Conservation (phyloP, 1,284 basidiomycete genomes). For the Singerocomus inundabilis region DNA sequence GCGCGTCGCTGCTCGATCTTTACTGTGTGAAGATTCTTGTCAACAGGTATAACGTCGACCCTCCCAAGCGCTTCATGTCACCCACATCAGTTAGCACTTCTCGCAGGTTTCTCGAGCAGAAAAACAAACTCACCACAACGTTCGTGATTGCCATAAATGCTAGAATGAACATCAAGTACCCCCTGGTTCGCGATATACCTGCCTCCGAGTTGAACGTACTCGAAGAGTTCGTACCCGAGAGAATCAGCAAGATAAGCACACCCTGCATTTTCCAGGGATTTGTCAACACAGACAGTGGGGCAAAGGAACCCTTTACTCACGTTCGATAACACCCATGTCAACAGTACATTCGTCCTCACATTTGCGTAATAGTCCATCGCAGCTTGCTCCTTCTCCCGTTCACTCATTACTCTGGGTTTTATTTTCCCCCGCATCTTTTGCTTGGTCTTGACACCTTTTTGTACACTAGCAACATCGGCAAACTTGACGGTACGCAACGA, state of each 20-base stretch:
- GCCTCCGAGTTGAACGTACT: slow-evolving; percentile 60
- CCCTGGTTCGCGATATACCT: slow-evolving; percentile 59
- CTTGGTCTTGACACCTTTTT: slow-evolving; percentile 11
- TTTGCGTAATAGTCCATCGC: slow-evolving; percentile 89
- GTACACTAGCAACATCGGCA: slow-evolving; percentile 27
- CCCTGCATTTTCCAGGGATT: slow-evolving; percentile 45
- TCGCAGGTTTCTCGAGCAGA: neutral
- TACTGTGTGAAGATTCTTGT: slow-evolving; percentile 61
- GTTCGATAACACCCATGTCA: slow-evolving; percentile 85
- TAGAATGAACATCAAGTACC: slow-evolving; percentile 79
- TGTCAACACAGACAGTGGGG: neutral
- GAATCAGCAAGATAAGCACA: slow-evolving; percentile 69
- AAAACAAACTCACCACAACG: slow-evolving; percentile 44
- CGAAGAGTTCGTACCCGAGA: slow-evolving; percentile 63
- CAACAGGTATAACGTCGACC: slow-evolving; percentile 64
- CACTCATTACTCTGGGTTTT: slow-evolving; percentile 33
- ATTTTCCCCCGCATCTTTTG: slow-evolving; percentile 20
- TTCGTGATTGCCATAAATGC: slow-evolving; percentile 77
- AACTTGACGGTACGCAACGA: slow-evolving; percentile 76
- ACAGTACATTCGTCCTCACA: slow-evolving; percentile 87
- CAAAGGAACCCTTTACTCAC: slow-evolving; percentile 41
- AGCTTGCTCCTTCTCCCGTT: slow-evolving; percentile 67
- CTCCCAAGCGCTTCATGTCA: slow-evolving; percentile 49
- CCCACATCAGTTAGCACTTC: slow-evolving; percentile 8
- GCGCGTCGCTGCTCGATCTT: slow-evolving; percentile 7